Evolutionary conservation across 2,329 filamentous ascomycete genomes (phyloP), one percentile per base, ranked within the genome.

Genomic region (Cordyceps cateniannulata): DNA sequence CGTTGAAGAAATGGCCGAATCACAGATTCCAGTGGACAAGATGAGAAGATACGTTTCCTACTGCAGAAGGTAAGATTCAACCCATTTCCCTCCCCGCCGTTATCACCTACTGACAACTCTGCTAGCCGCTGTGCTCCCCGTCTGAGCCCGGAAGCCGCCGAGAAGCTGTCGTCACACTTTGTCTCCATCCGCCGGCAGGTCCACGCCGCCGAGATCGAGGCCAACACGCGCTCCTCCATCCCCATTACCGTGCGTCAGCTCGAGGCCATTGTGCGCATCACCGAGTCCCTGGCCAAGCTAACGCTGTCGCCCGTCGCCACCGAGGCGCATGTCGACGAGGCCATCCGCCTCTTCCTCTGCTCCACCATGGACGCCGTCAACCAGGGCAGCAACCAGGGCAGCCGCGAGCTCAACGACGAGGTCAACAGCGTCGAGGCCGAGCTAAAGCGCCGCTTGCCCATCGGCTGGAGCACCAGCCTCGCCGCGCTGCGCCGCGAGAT

Each of bases 11-110:
- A 85, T 90, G 64, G 80, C 86, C 1, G 90, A 96, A 72, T 88
- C 91, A 3, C 93, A 97, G 70, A 93, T 99, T 54, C 85, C 92
- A 0, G 89, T 98, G 2, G 95, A 98, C 57, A 96, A 96, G 77
- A 96, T 99, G 91, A 92, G 92, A 77, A 87, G 93, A 63, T 99
- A 98, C 71, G 89, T 99, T 70, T 96, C 90, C 67, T 99, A 98
- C 76, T 98, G 95, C 83, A 93, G 93, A 76, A 90, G 91, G 86
- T 93, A 78, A 78, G 88, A 81, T n/a, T n/a, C 40, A 14, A 49
- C 10, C n/a, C 7, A 48, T 35, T 44, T 27, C 22, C 3, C 16
- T 20, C 8, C n/a, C 48, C 25, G 40, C 12, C 27, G 12, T 12
- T 10, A 14, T 14, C 4, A 9, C 5, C 29, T 42, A 63, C 73